phyloP scores from a whole-genome alignment of 495 filamentous ascomycete genomes.

The Penicillium psychrofluorescens region DNA sequence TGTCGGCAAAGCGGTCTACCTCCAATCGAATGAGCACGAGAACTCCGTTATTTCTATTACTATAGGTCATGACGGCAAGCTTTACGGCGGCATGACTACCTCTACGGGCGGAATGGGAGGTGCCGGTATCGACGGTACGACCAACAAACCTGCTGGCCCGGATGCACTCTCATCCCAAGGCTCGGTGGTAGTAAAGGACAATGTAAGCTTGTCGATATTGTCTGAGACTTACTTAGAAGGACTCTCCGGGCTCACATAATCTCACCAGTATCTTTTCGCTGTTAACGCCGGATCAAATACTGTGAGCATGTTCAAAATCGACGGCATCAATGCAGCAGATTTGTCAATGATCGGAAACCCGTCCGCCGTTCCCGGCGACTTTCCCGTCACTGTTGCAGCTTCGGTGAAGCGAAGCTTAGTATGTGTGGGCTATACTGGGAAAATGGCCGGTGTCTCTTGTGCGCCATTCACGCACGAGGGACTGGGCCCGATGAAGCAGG shows the following conservation, averaged over 20 bases:
- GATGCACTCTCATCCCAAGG: conserved; percentile 49
- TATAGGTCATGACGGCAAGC: conserved; percentile 34
- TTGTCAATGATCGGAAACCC: conserved; percentile 37
- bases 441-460: conserved; percentile 47
- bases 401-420: conserved; percentile 38
- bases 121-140: conserved; percentile 17
- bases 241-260: too few species aligned
- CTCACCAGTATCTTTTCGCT: conserved; percentile 35
- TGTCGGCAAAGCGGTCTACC: conserved; percentile 40
- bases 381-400: conserved; percentile 49
- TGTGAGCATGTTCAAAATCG: conserved; percentile 46
- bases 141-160: conserved; percentile 29
- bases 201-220: conserved; percentile 24
- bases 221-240: too few species aligned
- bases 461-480: conserved; percentile 25
- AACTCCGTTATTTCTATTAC: conserved; percentile 43
- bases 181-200: conserved; percentile 37
- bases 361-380: conserved; percentile 40
- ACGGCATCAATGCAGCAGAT: conserved; percentile 31
- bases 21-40: conserved; percentile 39
- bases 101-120: too few species aligned
- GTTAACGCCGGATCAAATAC: conserved; percentile 58
- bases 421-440: conserved; percentile 49
- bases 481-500: conserved; percentile 20
- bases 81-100: conserved; percentile 16